Base-by-base conservation (phyloP, 495 filamentous ascomycete genomes). In the Penicillium malachiteum region DNA sequence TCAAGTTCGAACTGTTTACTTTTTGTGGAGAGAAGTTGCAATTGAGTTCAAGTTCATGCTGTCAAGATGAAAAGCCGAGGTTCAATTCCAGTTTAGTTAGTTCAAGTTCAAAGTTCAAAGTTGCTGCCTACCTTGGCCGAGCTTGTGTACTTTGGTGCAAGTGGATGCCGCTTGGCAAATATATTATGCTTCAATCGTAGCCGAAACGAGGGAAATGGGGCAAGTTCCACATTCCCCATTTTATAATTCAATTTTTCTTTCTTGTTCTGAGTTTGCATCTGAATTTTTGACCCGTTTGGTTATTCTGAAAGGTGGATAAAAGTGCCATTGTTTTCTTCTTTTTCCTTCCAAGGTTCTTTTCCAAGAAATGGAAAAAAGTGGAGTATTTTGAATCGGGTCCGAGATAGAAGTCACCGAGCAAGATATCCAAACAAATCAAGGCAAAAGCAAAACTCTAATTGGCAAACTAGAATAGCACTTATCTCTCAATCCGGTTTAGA, bases 101-200 rank as follows among this genome's bases (percentile, higher is more conserved):
- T n/a, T n/a, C n/a, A n/a, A 26, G 21, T 26, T 26, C 21, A 4
- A 26, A n/a, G 2, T 26, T 26, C 21, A 26, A 26, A 26, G 26
- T 26, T 46, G 43, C 26, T 46, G 43, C 43, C 43, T 46, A 21
- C 21, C 43, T 45, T 45, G 43, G 43, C 43, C 5, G 43, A 31
- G 21, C 43, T 46, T 32, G 43, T 21, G 21, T 26, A 44, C 41
- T 11, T n/a, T n/a, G n/a, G n/a, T n/a, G n/a, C n/a, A n/a, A n/a
- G 16, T 42, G 12, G 18, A 42, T 17, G 17, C 17, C 26, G 26
- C 41, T 44, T 44, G 41, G 41, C 41, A 44, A 2, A 26, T 38
- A 9, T 41, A 41, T 41, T n/a, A 5, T n/a, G n/a, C 30, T 21
- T 11, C 3, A 26, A 30, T 1, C 12, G 31, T 1, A 13, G 34